These are phyloP conservation scores for Somion occarium DNA, from an alignment of 1,284 basidiomycete species.

Conservation along the genomic window DNA sequence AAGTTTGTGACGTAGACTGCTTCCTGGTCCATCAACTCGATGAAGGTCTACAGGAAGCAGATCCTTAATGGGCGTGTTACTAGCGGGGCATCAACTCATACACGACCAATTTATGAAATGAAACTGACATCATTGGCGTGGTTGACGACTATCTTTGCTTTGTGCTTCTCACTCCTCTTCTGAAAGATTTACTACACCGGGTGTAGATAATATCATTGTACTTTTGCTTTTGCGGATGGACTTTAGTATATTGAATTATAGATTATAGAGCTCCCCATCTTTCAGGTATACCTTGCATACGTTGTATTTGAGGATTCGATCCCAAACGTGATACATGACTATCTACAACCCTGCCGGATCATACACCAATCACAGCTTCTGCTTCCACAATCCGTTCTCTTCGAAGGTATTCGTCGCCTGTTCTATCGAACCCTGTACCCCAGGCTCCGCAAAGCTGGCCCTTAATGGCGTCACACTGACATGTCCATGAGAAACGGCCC, in stretches of 20 bases:
- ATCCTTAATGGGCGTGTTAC: conserved; percentile 25
- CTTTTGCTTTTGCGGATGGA: too few relatives aligned
- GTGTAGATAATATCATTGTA: not conserved
- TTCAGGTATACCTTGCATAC: too few relatives aligned
- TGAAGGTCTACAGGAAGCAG: conserved; percentile 47
- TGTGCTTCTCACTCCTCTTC: not conserved
- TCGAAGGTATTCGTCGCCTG: conserved; percentile 13
- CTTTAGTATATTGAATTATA: too few relatives aligned
- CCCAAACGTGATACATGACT: too few relatives aligned
- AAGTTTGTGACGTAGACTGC: conserved; percentile 37
- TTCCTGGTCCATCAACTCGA: conserved; percentile 49
- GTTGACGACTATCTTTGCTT: not conserved
- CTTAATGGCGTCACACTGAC: conserved; percentile 73
- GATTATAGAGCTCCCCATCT: too few relatives aligned
- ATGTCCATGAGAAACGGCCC: conserved; percentile 65
- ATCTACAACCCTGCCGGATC: not conserved
- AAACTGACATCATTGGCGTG: not conserved
- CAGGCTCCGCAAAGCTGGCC: conserved; percentile 67
- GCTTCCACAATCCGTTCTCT: conserved; percentile 40
- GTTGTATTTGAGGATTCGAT: too few relatives aligned
- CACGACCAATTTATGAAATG: not conserved
- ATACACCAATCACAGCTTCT: conserved; percentile 38
- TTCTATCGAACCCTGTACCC: conserved; percentile 15
- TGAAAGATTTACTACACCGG: not conserved
- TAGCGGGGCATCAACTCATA: conserved; percentile 6